phyloP scores from a whole-genome alignment of 1,284 basidiomycete species.

The Moesziomyces sp. region DNA sequence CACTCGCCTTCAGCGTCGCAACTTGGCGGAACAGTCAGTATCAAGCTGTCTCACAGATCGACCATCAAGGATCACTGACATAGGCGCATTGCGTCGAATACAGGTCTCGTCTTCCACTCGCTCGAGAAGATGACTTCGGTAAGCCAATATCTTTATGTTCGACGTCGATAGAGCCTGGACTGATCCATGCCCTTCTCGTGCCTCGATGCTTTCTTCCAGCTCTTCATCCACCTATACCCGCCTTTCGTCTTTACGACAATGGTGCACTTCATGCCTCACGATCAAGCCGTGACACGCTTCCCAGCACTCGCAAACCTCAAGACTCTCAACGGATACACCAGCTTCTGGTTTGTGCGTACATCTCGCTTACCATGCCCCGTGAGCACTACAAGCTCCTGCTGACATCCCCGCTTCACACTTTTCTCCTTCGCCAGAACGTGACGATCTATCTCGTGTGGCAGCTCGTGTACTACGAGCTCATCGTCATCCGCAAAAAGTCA shows the following conservation, averaged over 20 bases:
- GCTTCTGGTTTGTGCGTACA: constrained; percentile 70
- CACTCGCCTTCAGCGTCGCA: constrained; percentile 89
- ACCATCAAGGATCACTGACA: no score
- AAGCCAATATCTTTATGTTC: constrained; percentile 67
- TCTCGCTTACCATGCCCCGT: not conserved
- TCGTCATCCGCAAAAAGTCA: constrained; percentile 36
- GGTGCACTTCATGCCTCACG: constrained; percentile 81
- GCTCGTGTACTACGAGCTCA: constrained; percentile 73
- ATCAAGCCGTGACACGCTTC: constrained; percentile 76
- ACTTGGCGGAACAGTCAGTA: constrained; percentile 82
- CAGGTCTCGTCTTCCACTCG: constrained; percentile 81
- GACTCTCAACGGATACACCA: constrained; percentile 74
- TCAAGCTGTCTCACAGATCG: no score
- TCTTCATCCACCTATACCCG: constrained; percentile 47
- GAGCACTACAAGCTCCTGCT: not conserved
- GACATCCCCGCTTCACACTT: not conserved
- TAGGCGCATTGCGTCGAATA: no score
- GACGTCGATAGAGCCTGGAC: no score
- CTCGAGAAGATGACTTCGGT: constrained; percentile 85
- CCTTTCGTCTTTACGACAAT: constrained; percentile 86
- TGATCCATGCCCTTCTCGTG: no score
- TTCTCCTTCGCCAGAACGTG: constrained; percentile 71
- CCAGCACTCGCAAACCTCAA: constrained; percentile 79
- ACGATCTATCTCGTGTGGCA: constrained; percentile 85
- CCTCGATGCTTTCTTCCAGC: constrained; percentile 7